Base-by-base conservation (phyloP, 495 filamentous ascomycete genomes). In the Monascus purpureus region DNA sequence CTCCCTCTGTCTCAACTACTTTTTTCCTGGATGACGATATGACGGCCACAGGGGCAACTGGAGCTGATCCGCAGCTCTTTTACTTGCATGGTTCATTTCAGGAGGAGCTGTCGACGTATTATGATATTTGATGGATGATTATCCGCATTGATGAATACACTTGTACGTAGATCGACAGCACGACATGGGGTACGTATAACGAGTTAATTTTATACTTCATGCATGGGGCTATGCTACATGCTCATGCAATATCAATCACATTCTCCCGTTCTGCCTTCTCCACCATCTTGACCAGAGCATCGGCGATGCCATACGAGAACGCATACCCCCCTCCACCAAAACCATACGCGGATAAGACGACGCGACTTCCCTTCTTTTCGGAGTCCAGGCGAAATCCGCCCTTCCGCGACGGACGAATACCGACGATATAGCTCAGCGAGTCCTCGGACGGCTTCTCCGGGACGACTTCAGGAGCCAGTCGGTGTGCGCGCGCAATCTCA, bases 1-100 rank as follows among this genome's bases (percentile, higher is more conserved):
- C 40, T 26, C 51, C 45, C 9, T 47, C 46, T 3, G 42, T 42
- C 28, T 48, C 46, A 24, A 24, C 6, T 24, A 11, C 6, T 24
- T 24, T 24, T 11, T 6, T 24, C n/a, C n/a, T n/a, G n/a, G n/a
- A n/a, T n/a, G n/a, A n/a, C n/a, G n/a, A n/a, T n/a, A n/a, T n/a
- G n/a, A n/a, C n/a, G n/a, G n/a, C n/a, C n/a, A n/a, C n/a, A n/a
- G n/a, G n/a, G 53, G 6, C 53, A 58, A 30, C 51, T 62, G 50
- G 55, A 55, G 15, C n/a, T n/a, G n/a, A n/a, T n/a, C 53, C 59
- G 24, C 55, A 62, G 38, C 36, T 62, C 19, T 56, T 50, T 12
- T 62, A 58, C 33, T 62, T 53, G 4, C 60, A 62, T 23, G 58
- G 60, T 39, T 62, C 55, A 55, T 62, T 62, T 20, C 58, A 62